Evolutionary conservation across 352 stramenopile genomes (phyloP), one percentile per base, ranked within the genome.

Genomic region (Ophiocytium majus): DNA sequence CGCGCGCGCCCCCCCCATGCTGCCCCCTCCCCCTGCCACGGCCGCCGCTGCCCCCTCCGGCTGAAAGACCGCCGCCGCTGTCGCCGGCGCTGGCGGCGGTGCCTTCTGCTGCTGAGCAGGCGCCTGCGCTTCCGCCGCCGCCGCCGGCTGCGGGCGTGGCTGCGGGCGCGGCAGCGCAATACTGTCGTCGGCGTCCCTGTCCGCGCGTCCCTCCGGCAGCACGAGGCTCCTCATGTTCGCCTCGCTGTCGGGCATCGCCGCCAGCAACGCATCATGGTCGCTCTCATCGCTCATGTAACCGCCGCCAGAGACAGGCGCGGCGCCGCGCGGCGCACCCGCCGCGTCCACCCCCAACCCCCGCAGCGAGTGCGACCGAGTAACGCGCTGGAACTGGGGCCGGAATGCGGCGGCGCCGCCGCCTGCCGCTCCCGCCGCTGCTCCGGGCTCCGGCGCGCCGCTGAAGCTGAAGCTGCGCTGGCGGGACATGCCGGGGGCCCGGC

Each of bases 181-280:
- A 14, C 35, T 43, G 66, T 17, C 66, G 5, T 78, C 66, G 32
- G 5, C 5, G 5, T 78, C 32, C 5, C 35, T 5, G 5, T 78
- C 14, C 35, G 5, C 78, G 34, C 84, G 80, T 49, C 84, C 84
- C 23, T 88, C 84, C 19, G 84, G 84, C 0, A 88, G 81, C 23
- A 85, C 79, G 19, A 88, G 81, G 36, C 82, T 75, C 14, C 79
- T 79, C 84, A 88, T 88, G 10, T 43, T 50, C 50, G 79, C 80
- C 66, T 88, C 84, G 19, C 83, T 76, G 49, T 88, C 81, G 17
- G 84, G 84, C 84, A 88, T 88, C n/a, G 64, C 80, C 33, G 57
- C 19, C 35, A 88, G 78, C 35, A 78, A 14, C 35, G 66, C 5
- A 5, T 78, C 66, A 14, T 78, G 66, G 32, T 86, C 82, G 43